phyloP scores from a whole-genome alignment of 2,329 filamentous ascomycete genomes.

The Diaporthe sp. region DNA sequence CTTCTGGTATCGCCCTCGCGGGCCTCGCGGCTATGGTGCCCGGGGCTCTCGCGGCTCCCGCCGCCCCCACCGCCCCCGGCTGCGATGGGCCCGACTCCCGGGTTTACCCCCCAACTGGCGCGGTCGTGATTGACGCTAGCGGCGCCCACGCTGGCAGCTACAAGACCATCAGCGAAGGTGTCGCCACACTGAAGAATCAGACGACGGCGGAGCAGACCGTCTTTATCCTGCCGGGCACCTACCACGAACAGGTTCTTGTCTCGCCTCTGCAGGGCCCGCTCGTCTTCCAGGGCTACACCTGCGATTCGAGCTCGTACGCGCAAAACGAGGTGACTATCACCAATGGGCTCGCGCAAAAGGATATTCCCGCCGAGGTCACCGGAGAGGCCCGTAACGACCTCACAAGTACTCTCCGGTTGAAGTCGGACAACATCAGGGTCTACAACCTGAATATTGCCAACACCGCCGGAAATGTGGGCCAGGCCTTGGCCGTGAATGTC shows the following conservation, averaged over 20 bases:
- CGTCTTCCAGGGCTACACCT: constrained; percentile 29
- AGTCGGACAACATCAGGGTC: constrained; percentile 22
- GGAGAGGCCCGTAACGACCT: constrained; percentile 29
- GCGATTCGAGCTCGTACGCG: constrained; percentile 22
- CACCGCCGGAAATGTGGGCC: constrained; percentile 29
- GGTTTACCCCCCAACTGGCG: neutral
- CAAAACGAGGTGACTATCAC: constrained; percentile 29
- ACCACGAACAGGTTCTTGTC: constrained; percentile 22
- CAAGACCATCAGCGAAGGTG: constrained; percentile 12
- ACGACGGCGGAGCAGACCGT: constrained; percentile 14
- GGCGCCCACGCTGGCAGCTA: constrained; percentile 12
- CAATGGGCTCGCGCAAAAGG: constrained; percentile 11
- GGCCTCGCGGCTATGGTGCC: constrained; percentile 7
- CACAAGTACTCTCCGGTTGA: constrained; percentile 14
- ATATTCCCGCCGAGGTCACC: neutral
- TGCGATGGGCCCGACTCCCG: constrained; percentile 13
- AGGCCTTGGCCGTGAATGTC: constrained; percentile 34
- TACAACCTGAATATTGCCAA: constrained; percentile 33
- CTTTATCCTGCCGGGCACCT: constrained; percentile 29
- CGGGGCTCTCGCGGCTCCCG: neutral
- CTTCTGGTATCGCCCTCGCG: neutral
- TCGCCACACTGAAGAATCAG: constrained; percentile 14
- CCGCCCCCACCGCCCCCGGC: neutral
- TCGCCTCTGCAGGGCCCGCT: constrained; percentile 20
- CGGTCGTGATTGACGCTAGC: constrained; percentile 20